Conservation (phyloP, 176 grass and related monocot species). For the Oryza australiensis region DNA sequence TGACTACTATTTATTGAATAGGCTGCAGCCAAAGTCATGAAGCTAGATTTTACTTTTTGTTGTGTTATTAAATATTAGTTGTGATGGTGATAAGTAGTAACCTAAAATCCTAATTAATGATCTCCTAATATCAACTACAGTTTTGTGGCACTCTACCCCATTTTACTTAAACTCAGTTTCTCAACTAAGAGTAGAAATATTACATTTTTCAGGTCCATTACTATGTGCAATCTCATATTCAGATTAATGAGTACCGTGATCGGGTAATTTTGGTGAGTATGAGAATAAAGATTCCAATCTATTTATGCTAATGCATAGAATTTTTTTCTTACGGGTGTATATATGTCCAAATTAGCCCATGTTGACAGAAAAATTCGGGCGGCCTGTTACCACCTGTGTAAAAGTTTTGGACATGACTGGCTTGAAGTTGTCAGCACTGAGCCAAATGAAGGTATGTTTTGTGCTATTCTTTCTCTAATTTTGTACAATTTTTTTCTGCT, state of each 20-base stretch:
- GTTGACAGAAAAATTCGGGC: conserved; percentile 58
- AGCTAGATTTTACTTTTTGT: conserved; percentile 1
- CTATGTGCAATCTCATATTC: conserved; percentile 99
- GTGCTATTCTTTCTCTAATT: not conserved
- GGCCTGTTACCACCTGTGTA: conserved; percentile 59
- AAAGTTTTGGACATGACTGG: conserved; percentile 98
- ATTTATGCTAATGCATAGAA: conserved; percentile 3
- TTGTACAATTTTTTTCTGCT: not conserved
- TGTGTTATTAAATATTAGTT: conserved; percentile 16
- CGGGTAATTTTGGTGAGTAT: conserved; percentile 76
- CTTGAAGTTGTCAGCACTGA: conserved; percentile 79
- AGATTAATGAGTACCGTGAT: conserved; percentile 97
- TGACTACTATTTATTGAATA: conserved; percentile 28
- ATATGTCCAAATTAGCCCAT: conserved; percentile 53
- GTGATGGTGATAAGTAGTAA: conserved; percentile 2
- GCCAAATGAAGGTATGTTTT: conserved; percentile 86
- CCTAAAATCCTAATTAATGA: conserved; percentile 20
- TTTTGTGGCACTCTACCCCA: not conserved
- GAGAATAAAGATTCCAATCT: not conserved
- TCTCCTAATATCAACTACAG: not conserved
- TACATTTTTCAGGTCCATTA: conserved; percentile 75
- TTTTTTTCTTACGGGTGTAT: conserved; percentile 15
- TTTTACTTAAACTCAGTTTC: not conserved
- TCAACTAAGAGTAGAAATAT: conserved; percentile 26
- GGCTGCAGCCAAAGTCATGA: conserved; percentile 3